Evolutionary conservation across 1,284 basidiomycete genomes (phyloP).

Genomic region (Trametes hirsuta): DNA sequence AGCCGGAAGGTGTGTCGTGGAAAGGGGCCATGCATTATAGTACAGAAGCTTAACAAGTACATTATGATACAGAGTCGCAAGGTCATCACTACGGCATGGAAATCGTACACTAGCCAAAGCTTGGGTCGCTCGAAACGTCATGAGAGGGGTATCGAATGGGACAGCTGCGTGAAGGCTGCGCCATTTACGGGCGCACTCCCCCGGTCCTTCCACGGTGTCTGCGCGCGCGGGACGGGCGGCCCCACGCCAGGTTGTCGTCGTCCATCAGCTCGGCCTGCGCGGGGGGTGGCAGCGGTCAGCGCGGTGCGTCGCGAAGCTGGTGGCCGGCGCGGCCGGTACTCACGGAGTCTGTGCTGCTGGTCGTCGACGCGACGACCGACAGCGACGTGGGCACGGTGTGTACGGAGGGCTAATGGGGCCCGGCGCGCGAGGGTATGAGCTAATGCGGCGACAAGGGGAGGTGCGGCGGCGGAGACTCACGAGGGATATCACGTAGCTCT

Average conservation of each 20-base stretch:
- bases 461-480: constrained; percentile 5
- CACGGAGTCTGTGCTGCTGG: not conserved
- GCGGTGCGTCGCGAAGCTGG: not conserved
- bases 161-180: not conserved
- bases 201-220: not conserved
- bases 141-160: not conserved
- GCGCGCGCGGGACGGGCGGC: constrained; percentile 16
- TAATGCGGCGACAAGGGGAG: not conserved
- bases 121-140: not conserved
- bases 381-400: not conserved
- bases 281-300: not conserved
- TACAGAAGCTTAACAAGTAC: not conserved
- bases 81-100: not conserved
- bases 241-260: constrained; percentile 32
- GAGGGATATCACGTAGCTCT: constrained; percentile 20
- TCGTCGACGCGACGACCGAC: not conserved
- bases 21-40: not conserved
- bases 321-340: constrained; percentile 4
- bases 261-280: constrained; percentile 32
- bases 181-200: not conserved
- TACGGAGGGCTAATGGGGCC: not conserved
- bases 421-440: not conserved
- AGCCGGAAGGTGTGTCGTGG: not conserved
- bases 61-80: not conserved
- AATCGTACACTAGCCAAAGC: not conserved